Evolutionary conservation across 805 yeast genomes (phyloP).

Genomic region (Komagataella pastoris): DNA sequence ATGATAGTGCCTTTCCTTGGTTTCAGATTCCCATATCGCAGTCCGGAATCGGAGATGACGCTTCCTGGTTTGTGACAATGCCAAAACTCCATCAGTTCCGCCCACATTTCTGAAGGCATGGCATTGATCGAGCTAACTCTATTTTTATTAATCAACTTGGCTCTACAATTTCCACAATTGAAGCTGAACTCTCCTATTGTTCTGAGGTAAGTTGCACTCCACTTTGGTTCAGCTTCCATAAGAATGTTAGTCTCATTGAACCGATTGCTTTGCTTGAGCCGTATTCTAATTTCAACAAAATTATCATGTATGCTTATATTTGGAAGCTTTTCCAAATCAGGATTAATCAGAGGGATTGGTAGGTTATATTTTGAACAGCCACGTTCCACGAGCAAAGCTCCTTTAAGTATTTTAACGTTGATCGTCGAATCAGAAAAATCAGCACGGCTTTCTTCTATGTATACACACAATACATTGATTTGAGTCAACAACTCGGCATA

Average conservation of each 20-base stretch:
- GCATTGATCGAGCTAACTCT: slow-evolving; percentile 27
- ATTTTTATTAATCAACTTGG: slow-evolving; percentile 14
- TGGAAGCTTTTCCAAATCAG: background rate
- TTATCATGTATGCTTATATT: background rate
- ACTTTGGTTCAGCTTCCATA: slow-evolving; percentile 1
- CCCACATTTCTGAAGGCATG: slow-evolving; percentile 90
- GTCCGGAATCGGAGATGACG: slow-evolving; percentile 11
- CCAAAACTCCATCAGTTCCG: slow-evolving; percentile 95
- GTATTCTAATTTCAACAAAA: background rate
- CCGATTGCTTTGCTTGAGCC: background rate
- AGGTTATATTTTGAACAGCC: background rate
- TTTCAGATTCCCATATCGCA: slow-evolving; percentile 25
- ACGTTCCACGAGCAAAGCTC: background rate
- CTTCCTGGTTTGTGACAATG: slow-evolving; percentile 76
- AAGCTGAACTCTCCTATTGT: background rate
- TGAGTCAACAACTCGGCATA: background rate
- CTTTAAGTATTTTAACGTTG: background rate
- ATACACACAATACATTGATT: background rate
- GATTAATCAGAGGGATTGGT: background rate
- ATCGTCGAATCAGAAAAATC: no score
- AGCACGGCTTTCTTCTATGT: background rate
- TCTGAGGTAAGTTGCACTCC: slow-evolving; percentile 1
- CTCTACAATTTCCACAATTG: slow-evolving; percentile 1
- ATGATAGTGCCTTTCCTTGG: slow-evolving; percentile 31
- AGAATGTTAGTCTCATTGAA: background rate